phyloP scores from a whole-genome alignment of 768 basidiomycete species.

The Chalciporus pseudorubinellus region DNA sequence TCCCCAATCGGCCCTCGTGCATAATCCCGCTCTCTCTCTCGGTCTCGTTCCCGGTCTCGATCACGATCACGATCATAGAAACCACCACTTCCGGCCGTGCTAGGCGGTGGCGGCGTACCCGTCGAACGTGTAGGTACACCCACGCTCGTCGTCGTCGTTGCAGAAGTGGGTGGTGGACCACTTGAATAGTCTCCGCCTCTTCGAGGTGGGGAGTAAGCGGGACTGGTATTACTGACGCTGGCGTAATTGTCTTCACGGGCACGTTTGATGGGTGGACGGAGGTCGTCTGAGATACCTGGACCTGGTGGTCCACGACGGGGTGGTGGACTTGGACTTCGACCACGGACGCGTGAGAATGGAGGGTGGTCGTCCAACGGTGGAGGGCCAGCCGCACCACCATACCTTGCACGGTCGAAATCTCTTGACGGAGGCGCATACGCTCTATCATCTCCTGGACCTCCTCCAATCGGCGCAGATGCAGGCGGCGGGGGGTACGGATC shows the following conservation, averaged over 20 bases:
- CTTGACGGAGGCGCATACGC: slow-evolving; percentile 20
- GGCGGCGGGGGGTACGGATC: slow-evolving; percentile 21
- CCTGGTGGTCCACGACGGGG: slow-evolving; percentile 31
- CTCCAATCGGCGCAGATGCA: neutral
- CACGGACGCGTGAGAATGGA: slow-evolving; percentile 41
- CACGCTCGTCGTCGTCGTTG: neutral
- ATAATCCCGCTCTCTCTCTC: slow-evolving; percentile 35
- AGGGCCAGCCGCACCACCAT: slow-evolving; percentile 3
- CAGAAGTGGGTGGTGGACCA: slow-evolving; percentile 21
- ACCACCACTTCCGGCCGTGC: slow-evolving; percentile 18
- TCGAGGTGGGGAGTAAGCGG: slow-evolving; percentile 32
- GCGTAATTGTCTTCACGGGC: slow-evolving; percentile 39
- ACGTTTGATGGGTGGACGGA: slow-evolving; percentile 46
- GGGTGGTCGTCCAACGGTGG: slow-evolving; percentile 13
- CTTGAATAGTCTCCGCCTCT: slow-evolving; percentile 21
- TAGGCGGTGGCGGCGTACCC: slow-evolving; percentile 26
- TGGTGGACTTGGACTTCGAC: slow-evolving; percentile 42
- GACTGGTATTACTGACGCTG: neutral
- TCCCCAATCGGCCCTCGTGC: slow-evolving; percentile 18
- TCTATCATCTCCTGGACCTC: slow-evolving; percentile 20
- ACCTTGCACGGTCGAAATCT: slow-evolving; percentile 32
- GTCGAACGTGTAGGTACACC: slow-evolving; percentile 4
- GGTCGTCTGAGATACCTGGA: slow-evolving; percentile 33
- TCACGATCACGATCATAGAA: slow-evolving; percentile 32
- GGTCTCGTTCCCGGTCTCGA: slow-evolving; percentile 6